Evolutionary conservation across 2,329 filamentous ascomycete species (phyloP).

Genomic region (Hysterium pulicare): DNA sequence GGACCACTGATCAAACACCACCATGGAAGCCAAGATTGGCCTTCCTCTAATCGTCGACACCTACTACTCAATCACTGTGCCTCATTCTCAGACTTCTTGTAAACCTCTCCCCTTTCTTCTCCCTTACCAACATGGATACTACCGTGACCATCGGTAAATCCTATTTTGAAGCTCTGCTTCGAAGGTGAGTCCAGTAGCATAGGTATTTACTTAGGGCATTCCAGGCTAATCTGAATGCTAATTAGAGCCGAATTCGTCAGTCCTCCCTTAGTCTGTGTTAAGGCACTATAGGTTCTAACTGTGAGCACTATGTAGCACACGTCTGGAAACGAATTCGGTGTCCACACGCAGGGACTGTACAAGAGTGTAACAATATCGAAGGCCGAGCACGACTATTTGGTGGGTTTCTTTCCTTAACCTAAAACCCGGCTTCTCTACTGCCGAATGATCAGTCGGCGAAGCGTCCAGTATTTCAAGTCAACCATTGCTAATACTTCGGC

Average conservation of each 20-base stretch:
- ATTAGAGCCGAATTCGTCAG: constrained; percentile 50
- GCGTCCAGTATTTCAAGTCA: background rate
- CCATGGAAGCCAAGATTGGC: background rate
- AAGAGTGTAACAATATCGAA: constrained; percentile 55
- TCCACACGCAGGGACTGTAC: constrained; percentile 29
- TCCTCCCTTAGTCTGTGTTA: constrained; percentile 17
- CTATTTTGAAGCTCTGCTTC: constrained; percentile 60
- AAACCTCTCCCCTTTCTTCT: constrained; percentile 9
- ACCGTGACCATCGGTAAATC: constrained; percentile 58
- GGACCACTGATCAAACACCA: background rate
- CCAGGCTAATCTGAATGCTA: constrained; percentile 18
- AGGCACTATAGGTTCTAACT: background rate
- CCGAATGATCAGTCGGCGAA: background rate
- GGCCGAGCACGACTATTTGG: constrained; percentile 59
- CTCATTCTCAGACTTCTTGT: background rate
- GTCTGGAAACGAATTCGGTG: constrained; percentile 35
- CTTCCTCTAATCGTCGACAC: background rate
- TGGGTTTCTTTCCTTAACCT: no score
- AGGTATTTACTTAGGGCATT: background rate
- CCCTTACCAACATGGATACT: constrained; percentile 27
- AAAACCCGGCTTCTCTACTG: no score
- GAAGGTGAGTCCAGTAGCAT: constrained; percentile 49
- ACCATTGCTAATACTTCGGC: constrained; percentile 2
- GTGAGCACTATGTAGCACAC: constrained; percentile 34
- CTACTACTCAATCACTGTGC: background rate